Conservation (phyloP, 2,329 filamentous ascomycete genomes). For the Talaromyces sp. region DNA sequence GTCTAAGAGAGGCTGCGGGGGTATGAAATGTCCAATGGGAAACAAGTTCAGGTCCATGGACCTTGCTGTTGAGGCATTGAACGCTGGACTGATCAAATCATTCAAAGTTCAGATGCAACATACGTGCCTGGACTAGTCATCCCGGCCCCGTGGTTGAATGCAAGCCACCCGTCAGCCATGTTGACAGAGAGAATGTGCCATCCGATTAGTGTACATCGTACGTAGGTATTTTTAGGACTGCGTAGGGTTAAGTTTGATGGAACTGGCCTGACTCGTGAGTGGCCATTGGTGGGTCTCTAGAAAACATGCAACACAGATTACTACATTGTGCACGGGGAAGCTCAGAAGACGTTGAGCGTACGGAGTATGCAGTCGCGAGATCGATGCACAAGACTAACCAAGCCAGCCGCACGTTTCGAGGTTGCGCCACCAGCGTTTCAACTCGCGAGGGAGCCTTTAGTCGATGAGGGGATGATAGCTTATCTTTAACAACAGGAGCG, state of each 20-base stretch:
- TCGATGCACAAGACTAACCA: conserved; percentile 11
- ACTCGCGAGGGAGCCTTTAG: conserved; percentile 7
- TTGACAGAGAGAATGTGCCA: conserved; percentile 1
- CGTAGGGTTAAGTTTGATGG: background rate
- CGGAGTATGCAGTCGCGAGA: conserved; percentile 1
- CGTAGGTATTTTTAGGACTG: background rate
- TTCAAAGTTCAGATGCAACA: conserved; percentile 12
- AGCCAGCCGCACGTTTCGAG: background rate
- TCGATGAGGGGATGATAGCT: too few species aligned
- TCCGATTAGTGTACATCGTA: background rate
- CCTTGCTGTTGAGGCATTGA: background rate
- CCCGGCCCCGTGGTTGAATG: conserved; percentile 17
- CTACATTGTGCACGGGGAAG: background rate
- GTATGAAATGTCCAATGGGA: background rate
- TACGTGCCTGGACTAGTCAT: conserved; percentile 11
- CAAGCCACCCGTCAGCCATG: conserved; percentile 15
- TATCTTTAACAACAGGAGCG: background rate
- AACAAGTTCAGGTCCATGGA: background rate
- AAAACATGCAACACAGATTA: background rate
- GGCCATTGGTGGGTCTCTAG: background rate
- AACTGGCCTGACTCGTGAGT: background rate
- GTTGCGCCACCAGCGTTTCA: conserved; percentile 11
- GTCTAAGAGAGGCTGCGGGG: background rate
- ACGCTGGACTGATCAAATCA: background rate
- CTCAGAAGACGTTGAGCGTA: conserved; percentile 3